A percentile compares a stretch with the other conserved stretches of the same genome.
phyloP scores from a whole-genome alignment of 306 rosid genomes.

The Lathyrus sativus region DNA sequence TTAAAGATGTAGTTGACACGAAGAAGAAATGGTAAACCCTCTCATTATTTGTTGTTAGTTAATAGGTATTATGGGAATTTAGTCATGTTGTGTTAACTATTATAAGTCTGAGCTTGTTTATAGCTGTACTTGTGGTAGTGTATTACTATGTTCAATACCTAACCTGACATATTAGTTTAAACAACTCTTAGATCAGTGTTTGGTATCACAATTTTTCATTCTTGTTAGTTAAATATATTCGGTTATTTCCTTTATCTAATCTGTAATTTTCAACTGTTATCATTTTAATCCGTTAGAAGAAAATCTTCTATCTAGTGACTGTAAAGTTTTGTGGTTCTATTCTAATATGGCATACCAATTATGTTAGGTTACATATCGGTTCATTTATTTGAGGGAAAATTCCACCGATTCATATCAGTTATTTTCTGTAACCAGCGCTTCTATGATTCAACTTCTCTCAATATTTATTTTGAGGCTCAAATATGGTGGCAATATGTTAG shows the following conservation, averaged over 20 bases:
- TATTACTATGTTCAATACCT: conserved; percentile 10
- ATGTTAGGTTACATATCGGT: not conserved
- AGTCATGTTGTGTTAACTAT: not conserved
- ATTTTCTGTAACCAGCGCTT: conserved; percentile 21
- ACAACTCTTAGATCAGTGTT: conserved; percentile 6
- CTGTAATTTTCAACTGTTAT: conserved; percentile 20
- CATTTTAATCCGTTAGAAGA: conserved; percentile 32
- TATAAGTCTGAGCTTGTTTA: conserved; percentile 7
- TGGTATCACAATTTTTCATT: conserved; percentile 17
- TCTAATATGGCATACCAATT: conserved; percentile 19
- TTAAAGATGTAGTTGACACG: conserved; percentile 43
- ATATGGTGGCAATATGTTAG: conserved; percentile 9
- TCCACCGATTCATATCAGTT: not conserved
- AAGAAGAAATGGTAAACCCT: conserved; percentile 91
- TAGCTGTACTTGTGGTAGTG: not conserved
- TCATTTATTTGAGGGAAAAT: not conserved
- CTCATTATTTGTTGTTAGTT: conserved; percentile 14
- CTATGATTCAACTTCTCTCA: not conserved
- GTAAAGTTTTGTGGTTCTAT: not conserved
- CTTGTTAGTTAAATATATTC: not conserved
- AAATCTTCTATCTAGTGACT: not conserved
- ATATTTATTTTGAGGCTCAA: conserved; percentile 16
- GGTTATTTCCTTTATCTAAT: conserved; percentile 21
- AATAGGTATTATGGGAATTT: conserved; percentile 11
- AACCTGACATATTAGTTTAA: conserved; percentile 8